Conservation (phyloP, 73 alveolate species). For the Halteria grandinella region DNA sequence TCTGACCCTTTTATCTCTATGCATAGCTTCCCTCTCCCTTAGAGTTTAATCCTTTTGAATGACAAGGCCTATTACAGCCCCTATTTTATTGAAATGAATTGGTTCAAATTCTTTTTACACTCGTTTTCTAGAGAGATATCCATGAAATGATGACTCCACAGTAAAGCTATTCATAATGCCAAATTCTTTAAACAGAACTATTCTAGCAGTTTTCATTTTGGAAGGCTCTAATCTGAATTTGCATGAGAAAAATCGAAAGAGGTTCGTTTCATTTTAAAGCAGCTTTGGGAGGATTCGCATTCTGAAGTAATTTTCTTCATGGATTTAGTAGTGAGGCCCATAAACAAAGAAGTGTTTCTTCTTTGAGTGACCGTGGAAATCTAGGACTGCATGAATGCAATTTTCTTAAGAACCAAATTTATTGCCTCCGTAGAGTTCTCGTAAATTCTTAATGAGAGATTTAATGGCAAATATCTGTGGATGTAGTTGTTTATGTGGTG, state of each 20-base stretch:
- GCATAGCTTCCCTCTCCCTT: neutral
- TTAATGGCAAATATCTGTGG: constrained; percentile 74
- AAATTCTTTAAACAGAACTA: constrained; percentile 48
- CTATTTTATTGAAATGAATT: constrained; percentile 37
- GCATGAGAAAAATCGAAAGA: constrained; percentile 61
- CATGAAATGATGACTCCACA: constrained; percentile 58
- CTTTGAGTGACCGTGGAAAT: constrained; percentile 81
- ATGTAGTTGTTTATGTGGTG: constrained; percentile 76
- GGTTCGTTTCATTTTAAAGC: constrained; percentile 21
- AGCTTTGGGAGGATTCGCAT: constrained; percentile 41
- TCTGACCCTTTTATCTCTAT: neutral
- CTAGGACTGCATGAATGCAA: constrained; percentile 60
- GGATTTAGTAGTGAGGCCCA: constrained; percentile 62
- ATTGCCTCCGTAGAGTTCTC: neutral
- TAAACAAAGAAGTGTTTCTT: constrained; percentile 71
- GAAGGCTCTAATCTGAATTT: constrained; percentile 50
- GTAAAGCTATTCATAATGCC: constrained; percentile 50
- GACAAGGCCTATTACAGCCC: constrained; percentile 3
- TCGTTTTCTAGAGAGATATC: too few relatives aligned
- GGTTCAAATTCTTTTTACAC: too few relatives aligned
- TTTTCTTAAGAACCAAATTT: constrained; percentile 19
- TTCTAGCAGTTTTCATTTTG: constrained; percentile 57
- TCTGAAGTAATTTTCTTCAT: constrained; percentile 41
- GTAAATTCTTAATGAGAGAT: constrained; percentile 53
- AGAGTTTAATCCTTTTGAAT: constrained; percentile 19